Conservation (phyloP, 768 basidiomycete genomes). For the Lactarius quietus region DNA sequence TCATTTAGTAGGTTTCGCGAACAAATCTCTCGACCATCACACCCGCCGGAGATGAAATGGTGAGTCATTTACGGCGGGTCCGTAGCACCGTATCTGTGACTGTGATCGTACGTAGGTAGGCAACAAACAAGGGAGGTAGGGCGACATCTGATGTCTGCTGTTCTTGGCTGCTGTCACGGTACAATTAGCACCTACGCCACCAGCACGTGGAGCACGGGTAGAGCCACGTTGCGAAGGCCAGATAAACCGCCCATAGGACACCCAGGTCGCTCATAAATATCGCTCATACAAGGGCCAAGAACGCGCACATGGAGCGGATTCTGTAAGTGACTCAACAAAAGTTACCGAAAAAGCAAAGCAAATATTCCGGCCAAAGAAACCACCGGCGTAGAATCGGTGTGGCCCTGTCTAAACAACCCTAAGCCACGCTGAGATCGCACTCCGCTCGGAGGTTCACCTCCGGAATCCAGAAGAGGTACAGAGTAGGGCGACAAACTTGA, state of each 20-base stretch:
- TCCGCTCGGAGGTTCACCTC: neutral
- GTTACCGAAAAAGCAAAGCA: no score
- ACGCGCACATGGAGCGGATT: neutral
- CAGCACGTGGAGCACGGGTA: neutral
- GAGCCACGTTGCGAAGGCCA: neutral
- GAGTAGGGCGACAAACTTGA: no score
- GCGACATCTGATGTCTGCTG: neutral
- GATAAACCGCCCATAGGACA: neutral
- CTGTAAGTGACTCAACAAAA: neutral
- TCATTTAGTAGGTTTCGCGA: neutral
- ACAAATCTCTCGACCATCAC: neutral
- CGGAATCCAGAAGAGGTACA: neutral
- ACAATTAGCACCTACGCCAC: neutral
- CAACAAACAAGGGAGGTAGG: neutral
- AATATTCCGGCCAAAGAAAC: neutral
- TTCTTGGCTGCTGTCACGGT: neutral
- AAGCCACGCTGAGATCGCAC: neutral
- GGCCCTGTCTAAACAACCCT: neutral
- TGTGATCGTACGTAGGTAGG: neutral
- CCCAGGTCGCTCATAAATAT: neutral
- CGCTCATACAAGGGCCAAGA: neutral
- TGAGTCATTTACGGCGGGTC: no score
- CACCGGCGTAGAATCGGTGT: neutral
- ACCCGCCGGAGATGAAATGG: neutral
- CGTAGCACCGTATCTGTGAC: neutral